phyloP scores from a whole-genome alignment of 2,329 filamentous ascomycete species.

The Aureobasidium sp. region DNA sequence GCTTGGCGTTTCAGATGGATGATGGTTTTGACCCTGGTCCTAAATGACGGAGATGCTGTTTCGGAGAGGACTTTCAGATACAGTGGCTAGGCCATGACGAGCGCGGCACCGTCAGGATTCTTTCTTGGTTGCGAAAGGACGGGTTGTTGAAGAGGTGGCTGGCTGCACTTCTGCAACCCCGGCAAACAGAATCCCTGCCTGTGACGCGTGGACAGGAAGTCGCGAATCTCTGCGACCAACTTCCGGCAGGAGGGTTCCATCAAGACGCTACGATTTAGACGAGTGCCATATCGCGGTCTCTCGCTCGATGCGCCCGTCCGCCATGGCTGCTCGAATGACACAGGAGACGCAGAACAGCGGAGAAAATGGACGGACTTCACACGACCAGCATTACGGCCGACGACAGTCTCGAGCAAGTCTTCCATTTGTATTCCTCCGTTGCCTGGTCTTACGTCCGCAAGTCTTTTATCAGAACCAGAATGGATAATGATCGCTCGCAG shows the following conservation, averaged over 20 bases:
- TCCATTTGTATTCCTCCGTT: not conserved
- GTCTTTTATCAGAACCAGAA: not conserved
- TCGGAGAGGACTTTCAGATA: not conserved
- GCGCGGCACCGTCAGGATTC: no score
- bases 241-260: not conserved
- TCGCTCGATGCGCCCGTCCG: no score
- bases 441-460: not conserved
- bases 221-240: not conserved
- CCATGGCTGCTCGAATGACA: not conserved
- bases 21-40: not conserved
- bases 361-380: not conserved
- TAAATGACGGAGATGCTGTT: not conserved
- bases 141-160: not conserved
- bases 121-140: not conserved
- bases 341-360: not conserved
- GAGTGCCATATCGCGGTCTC: not conserved
- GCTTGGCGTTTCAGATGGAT: conserved; percentile 8
- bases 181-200: not conserved
- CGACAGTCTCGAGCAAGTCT: not conserved
- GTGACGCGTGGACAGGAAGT: not conserved
- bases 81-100: not conserved
- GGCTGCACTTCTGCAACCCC: not conserved
- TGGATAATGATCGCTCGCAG: not conserved
- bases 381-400: not conserved
- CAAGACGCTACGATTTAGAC: not conserved